Evolutionary conservation across 2,329 filamentous ascomycete species (phyloP), one percentile per base, ranked within the genome.

Genomic region (Neopestalotiopsis sp.): DNA sequence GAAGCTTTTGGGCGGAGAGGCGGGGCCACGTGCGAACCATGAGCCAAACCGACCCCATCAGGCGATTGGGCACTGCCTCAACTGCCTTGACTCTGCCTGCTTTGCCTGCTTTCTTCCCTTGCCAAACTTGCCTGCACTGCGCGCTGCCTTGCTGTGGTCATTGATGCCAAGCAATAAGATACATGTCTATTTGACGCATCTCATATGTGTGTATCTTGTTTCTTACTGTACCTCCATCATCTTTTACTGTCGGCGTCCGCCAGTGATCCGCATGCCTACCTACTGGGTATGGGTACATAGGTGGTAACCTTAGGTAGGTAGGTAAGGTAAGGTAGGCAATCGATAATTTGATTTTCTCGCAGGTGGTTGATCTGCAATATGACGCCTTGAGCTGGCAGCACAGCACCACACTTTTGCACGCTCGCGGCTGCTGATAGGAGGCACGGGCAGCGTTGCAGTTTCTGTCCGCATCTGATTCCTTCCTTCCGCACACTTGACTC

Each of bases 41-140:
- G n/a, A 63, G 58, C 66, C 66, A 62, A 52, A 28, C 58, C 34
- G 9, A 24, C 24, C 34, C 34, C 34, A 38, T 45, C 65, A 42
- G 42, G 28, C 17, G 32, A n/a, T 49, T 24, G 45, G 9, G 17
- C 32, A 45, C 62, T 69, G 68, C 68, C 65, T 67, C 24, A 28
- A 28, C 24, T 28, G 24, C 24, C 24, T 28, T 28, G 24, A 42
- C 60, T 69, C 20, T 45, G 20, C 49, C 9, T 17, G 7, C 60
- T 30, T 10, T 38, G 24, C 20, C 10, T 62, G 59, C 30, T 5
- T 65, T 40, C 38, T 30, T n/a, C 38, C 62, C 62, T 24, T 65
- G 34, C 10, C 34, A 24, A 24, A 24, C 24, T 24, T 24, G 24
- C 24, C 24, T 24, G 24, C 2, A 3, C 24, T 28, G 24, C 2